Evolutionary conservation across 2,329 filamentous ascomycete species (phyloP).

Genomic region (Ilyonectria mors-panacis): DNA sequence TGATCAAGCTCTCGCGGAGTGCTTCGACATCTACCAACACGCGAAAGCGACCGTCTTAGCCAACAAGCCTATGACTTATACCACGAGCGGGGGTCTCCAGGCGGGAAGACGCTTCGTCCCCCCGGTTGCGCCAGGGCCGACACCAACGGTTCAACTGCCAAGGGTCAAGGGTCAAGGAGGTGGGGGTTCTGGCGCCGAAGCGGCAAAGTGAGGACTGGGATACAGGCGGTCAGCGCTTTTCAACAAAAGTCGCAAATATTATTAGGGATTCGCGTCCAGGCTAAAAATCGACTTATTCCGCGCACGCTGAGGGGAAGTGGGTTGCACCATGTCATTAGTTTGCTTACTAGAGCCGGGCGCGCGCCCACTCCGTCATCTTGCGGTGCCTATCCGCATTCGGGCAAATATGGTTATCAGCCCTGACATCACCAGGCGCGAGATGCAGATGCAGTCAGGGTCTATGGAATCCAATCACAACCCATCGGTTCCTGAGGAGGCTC

Average conservation of each 20-base stretch:
- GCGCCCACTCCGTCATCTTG: not conserved
- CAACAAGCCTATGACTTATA: constrained; percentile 63
- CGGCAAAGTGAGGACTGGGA: constrained; percentile 27
- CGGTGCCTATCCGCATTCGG: not conserved
- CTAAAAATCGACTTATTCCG: constrained; percentile 22
- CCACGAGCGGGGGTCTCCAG: constrained; percentile 41
- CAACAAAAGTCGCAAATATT: constrained; percentile 9
- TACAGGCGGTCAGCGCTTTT: constrained; percentile 12
- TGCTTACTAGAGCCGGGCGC: constrained; percentile 12
- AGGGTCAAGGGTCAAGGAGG: constrained; percentile 21
- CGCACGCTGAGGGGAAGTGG: constrained; percentile 4
- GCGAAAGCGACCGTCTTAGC: constrained; percentile 64
- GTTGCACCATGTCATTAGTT: not conserved
- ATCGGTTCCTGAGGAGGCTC: constrained; percentile 1
- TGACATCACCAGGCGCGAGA: not conserved
- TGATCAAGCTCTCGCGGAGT: constrained; percentile 63
- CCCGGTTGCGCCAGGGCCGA: constrained; percentile 4
- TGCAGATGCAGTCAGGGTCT: not conserved
- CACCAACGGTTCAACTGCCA: constrained; percentile 17
- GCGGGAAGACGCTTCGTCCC: constrained; percentile 24
- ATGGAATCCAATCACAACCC: not conserved
- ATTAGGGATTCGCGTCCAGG: constrained; percentile 2
- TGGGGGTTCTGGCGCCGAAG: constrained; percentile 30
- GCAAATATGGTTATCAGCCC: not conserved
- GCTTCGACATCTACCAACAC: constrained; percentile 61